Evolutionary conservation across 2,329 filamentous ascomycete species (phyloP), one percentile per base, ranked within the genome.

Genomic region (Aspergillus sclerotialis): DNA sequence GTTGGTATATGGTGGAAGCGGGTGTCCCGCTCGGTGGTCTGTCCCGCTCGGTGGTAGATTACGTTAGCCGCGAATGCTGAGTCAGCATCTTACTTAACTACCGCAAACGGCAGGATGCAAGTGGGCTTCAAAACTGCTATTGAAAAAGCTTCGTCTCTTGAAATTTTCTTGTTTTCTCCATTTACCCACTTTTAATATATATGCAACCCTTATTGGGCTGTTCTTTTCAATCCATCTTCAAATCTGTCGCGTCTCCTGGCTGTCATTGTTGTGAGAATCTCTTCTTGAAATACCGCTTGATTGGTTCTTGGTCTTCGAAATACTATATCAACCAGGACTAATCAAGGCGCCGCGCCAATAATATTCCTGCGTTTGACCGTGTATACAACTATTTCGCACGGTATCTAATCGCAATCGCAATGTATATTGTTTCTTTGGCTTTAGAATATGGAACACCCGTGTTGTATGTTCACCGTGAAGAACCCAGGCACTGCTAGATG

Each of bases 391-490:
- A 18, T 25, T 5, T 13, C 19, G 10, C 19, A 14, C n/a, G n/a
- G n/a, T n/a, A n/a, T n/a, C n/a, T n/a, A n/a, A n/a, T n/a, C n/a
- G n/a, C n/a, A 30, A 27, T 10, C 45, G 55, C 35, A 27, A 65
- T 66, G 62, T 58, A 56, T 51, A 48, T 67, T 30, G 34, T 65
- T 21, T 55, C 58, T 24, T 38, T 58, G 14, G 52, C 58, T 35
- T 49, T 70, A 36, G 61, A 69, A 51, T 68, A 68, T 61, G 64
- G 57, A 39, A 67, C 68, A 30, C 68, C 68, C 8, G 30, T 69
- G n/a, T 70, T 71, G 68, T 71, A 56, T 28, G 62, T 46, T 40
- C 11, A 21, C 24, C 2, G 13, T 16, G 14, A 12, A 32, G 7
- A 28, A 17, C 12, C 25, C n/a, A n/a, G n/a, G n/a, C n/a, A n/a